Conservation (phyloP, 140 eudicot species). For the Bidens hawaiensis region DNA sequence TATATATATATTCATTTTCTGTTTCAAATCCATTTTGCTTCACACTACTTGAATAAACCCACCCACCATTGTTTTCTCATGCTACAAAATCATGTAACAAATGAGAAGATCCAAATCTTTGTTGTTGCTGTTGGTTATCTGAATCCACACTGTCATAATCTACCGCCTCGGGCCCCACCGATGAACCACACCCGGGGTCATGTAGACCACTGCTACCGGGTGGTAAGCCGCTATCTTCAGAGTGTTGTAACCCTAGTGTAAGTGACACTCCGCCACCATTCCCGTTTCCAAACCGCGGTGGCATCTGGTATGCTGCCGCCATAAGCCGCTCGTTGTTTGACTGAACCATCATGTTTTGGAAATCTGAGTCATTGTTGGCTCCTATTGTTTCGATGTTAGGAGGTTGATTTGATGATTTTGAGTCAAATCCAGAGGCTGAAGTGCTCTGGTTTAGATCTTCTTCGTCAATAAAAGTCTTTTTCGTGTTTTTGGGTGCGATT, state of each 20-base stretch:
- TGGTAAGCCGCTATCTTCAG: constrained; percentile 47
- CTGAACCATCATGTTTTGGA: constrained; percentile 31
- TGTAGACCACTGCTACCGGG: constrained; percentile 31
- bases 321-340: constrained; percentile 32
- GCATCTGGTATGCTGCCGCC: constrained; percentile 55
- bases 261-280: constrained; percentile 63
- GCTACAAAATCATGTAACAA: constrained; percentile 75
- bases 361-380: constrained; percentile 21
- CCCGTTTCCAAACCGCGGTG: constrained; percentile 44
- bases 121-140: constrained; percentile 57
- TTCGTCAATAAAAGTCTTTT: constrained; percentile 40
- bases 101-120: constrained; percentile 54
- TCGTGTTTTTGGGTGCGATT: constrained; percentile 27
- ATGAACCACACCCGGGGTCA: constrained; percentile 25
- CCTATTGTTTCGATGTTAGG: constrained; percentile 35
- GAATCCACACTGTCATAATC: constrained; percentile 59
- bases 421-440: constrained; percentile 37
- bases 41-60: constrained; percentile 8
- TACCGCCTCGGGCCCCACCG: constrained; percentile 41
- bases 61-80: constrained; percentile 27
- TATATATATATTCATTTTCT: no score
- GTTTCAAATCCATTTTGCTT: no score
- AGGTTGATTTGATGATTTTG: constrained; percentile 31
- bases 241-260: constrained; percentile 68
- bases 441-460: constrained; percentile 43